A percentile compares a stretch with the other conserved stretches of the same genome.
phyloP scores from a whole-genome alignment of 2,329 filamentous ascomycete species.

The Fusarium oligoseptatum region DNA sequence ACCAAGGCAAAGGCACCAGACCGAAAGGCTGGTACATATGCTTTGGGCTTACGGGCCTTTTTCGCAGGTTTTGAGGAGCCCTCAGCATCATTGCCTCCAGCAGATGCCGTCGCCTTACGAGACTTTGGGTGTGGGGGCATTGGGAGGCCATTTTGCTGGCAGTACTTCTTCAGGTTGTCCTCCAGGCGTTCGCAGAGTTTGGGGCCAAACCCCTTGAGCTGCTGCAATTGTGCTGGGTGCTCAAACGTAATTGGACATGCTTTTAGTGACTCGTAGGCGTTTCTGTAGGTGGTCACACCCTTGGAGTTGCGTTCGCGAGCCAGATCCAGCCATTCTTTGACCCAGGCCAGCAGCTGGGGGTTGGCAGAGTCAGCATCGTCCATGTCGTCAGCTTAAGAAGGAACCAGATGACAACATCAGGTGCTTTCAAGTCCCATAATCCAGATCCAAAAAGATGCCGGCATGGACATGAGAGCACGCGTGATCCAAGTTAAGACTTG shows the following conservation, averaged over 20 bases:
- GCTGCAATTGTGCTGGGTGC: slow-evolving; percentile 79
- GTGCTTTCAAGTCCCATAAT: neutral
- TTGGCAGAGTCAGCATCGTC: slow-evolving; percentile 70
- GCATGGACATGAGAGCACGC: neutral
- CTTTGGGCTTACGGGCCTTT: slow-evolving; percentile 70
- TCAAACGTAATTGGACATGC: slow-evolving; percentile 77
- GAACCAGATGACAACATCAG: neutral
- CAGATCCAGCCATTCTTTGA: slow-evolving; percentile 81
- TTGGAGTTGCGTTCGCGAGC: slow-evolving; percentile 79
- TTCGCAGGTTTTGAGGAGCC: slow-evolving; percentile 62
- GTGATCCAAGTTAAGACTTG: neutral
- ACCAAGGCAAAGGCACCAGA: slow-evolving; percentile 82
- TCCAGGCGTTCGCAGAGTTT: slow-evolving; percentile 79
- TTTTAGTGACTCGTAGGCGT: slow-evolving; percentile 82
- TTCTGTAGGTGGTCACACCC: slow-evolving; percentile 78
- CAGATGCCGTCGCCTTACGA: slow-evolving; percentile 54
- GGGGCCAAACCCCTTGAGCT: slow-evolving; percentile 80
- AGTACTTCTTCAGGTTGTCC: slow-evolving; percentile 70
- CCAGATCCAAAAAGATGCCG: neutral
- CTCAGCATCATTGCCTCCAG: slow-evolving; percentile 51
- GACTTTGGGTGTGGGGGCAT: slow-evolving; percentile 72
- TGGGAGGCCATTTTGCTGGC: slow-evolving; percentile 74
- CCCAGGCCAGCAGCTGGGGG: slow-evolving; percentile 77
- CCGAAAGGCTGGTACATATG: slow-evolving; percentile 79
- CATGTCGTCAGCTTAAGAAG: slow-evolving; percentile 40